Evolutionary conservation across 805 yeast genomes (phyloP), one percentile per base, ranked within the genome.

Genomic region (Ogataea zsoltii): DNA sequence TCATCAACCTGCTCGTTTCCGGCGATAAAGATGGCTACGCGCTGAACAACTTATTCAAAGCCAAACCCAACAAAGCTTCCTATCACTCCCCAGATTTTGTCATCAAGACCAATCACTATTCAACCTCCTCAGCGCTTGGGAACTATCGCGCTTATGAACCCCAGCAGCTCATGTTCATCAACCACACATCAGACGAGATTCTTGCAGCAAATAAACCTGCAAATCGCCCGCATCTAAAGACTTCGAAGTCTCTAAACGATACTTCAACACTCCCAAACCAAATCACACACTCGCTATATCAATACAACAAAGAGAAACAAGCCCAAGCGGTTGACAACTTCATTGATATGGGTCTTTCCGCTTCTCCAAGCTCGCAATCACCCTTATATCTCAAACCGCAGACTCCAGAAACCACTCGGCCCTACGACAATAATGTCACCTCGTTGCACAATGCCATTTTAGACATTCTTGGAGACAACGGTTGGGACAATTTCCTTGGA

Each of bases 401-500:
- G 33, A 14, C 33, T 31, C 33, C 4, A 2, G 4, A n/a, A 7
- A 23, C 15, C 15, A 25, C 17, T 15, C 31, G 12, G 32, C 23
- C 15, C 17, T 11, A 26, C 25, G 19, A 25, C 31, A 33, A 34
- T 19, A 33, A 26, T 17, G 41, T 40, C 31, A 33, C 43, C 19
- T 42, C 47, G 9, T 33, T 57, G 5, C 59, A 54, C 16, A 47
- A 46, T 12, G 52, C 58, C 1, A 63, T 63, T 16, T 42, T 61
- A 33, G 61, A 61, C 32, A 62, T 63, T 33, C 39, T 63, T 7
- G 61, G 63, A 4, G 67, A 63, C 42, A 56, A 50, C 31, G 68
- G 65, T 1, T 63, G 68, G 68, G 50, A 42, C n/a, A 56, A 59
- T 28, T 61, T 62, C 29, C 42, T 60, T 12, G 60, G 51, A 23